Conservation (phyloP, 2,329 filamentous ascomycete genomes). For the Camillea tinctor region DNA sequence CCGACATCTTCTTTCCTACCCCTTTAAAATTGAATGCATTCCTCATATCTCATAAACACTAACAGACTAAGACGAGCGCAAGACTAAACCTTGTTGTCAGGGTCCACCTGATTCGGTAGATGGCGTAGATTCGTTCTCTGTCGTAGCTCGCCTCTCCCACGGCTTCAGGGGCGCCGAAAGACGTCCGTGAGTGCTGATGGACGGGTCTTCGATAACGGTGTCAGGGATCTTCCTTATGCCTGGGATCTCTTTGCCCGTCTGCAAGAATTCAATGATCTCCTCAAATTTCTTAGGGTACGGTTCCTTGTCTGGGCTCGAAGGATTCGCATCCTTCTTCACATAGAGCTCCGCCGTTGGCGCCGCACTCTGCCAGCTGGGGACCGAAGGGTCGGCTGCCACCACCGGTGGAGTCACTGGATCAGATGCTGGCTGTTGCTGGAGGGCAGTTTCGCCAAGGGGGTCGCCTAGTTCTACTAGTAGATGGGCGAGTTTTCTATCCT, state of each 20-base stretch:
- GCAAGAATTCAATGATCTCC: slow-evolving; percentile 72
- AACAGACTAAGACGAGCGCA: not conserved
- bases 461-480: slow-evolving; percentile 23
- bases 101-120: not conserved
- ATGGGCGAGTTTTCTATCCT: slow-evolving; percentile 20
- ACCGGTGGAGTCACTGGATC: slow-evolving; percentile 8
- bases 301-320: slow-evolving; percentile 31
- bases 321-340: slow-evolving; percentile 21
- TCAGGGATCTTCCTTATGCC: slow-evolving; percentile 74
- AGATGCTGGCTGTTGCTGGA: slow-evolving; percentile 10
- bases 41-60: not conserved
- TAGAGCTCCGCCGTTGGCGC: slow-evolving; percentile 34
- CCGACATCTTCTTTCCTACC: not conserved
- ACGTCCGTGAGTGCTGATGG: slow-evolving; percentile 26
- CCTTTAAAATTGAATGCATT: not conserved
- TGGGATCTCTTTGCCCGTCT: slow-evolving; percentile 68
- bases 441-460: slow-evolving; percentile 16
- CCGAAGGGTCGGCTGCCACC: slow-evolving; percentile 8
- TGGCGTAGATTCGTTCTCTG: not conserved
- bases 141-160: slow-evolving; percentile 56
- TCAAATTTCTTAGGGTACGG: slow-evolving; percentile 73
- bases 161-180: slow-evolving; percentile 46
- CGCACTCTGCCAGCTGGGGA: slow-evolving; percentile 33
- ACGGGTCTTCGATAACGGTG: slow-evolving; percentile 64
- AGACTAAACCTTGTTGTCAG: not conserved